Percentiles rank a stretch among this genome's conserved stretches.
Conservation (phyloP, 129 eudicot species). For the Gnaphalium uliginosum region DNA sequence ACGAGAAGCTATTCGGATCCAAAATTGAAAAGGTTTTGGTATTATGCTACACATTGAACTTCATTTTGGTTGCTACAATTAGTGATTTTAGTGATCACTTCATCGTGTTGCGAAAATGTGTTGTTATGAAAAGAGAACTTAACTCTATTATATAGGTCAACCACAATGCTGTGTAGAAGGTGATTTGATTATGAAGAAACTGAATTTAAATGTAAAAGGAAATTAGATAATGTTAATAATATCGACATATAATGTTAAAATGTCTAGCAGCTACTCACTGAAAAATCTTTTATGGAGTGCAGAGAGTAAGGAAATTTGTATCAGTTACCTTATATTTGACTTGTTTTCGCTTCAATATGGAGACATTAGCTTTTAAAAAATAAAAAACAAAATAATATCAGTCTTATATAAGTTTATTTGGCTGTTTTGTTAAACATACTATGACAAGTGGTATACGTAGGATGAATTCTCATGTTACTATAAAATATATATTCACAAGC, state of each 20-base stretch:
- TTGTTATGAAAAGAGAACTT: background rate
- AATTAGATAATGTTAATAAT: background rate
- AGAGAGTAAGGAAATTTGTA: background rate
- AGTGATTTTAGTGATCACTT: background rate
- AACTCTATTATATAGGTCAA: background rate
- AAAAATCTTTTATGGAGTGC: background rate
- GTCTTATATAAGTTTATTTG: background rate
- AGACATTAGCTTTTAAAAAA: background rate
- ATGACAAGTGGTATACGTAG: background rate
- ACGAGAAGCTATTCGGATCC: background rate
- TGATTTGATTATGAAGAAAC: background rate
- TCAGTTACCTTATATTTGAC: background rate
- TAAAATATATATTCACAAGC: background rate
- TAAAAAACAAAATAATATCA: background rate
- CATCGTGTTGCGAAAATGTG: background rate
- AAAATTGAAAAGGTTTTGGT: background rate
- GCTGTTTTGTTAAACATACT: background rate
- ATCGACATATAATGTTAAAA: background rate
- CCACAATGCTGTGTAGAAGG: background rate
- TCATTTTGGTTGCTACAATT: background rate
- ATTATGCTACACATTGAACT: background rate
- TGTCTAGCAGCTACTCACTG: background rate
- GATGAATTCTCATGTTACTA: background rate
- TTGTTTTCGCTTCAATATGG: background rate
- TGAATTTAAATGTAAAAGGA: background rate